Evolutionary conservation across 2,329 filamentous ascomycete genomes (phyloP).

Genomic region (Fulvia fulva): DNA sequence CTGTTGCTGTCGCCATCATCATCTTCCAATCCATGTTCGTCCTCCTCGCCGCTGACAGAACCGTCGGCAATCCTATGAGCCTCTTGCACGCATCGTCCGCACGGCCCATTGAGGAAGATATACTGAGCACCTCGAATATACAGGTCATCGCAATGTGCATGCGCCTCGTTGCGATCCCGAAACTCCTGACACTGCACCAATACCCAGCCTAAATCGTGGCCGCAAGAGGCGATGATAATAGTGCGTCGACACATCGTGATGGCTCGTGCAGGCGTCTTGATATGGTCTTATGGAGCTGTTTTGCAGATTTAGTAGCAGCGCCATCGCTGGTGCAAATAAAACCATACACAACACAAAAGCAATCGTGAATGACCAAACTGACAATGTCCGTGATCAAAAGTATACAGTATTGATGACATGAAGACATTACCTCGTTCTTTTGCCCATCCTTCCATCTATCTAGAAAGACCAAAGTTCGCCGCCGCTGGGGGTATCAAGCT

Average conservation of each 20-base stretch:
- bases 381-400: background rate
- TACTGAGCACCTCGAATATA: background rate
- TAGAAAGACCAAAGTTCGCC: background rate
- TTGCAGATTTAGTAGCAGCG: background rate
- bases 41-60: background rate
- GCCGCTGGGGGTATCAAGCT: background rate
- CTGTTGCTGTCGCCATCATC: background rate
- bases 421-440: background rate
- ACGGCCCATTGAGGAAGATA: background rate
- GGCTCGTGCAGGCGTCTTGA: background rate
- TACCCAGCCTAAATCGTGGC: background rate
- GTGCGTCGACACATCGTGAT: background rate
- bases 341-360: background rate
- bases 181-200: background rate
- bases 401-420: background rate
- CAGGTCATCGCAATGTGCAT: background rate
- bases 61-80: background rate
- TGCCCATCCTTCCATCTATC: background rate
- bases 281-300: background rate
- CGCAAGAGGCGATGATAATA: background rate
- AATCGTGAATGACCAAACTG: background rate
- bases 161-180: background rate
- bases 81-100: background rate
- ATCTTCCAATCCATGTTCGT: background rate
- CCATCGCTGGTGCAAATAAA: background rate